Evolutionary conservation across 2,329 filamentous ascomycete species (phyloP), one percentile per base, ranked within the genome.

Genomic region (Curvularia sp.): DNA sequence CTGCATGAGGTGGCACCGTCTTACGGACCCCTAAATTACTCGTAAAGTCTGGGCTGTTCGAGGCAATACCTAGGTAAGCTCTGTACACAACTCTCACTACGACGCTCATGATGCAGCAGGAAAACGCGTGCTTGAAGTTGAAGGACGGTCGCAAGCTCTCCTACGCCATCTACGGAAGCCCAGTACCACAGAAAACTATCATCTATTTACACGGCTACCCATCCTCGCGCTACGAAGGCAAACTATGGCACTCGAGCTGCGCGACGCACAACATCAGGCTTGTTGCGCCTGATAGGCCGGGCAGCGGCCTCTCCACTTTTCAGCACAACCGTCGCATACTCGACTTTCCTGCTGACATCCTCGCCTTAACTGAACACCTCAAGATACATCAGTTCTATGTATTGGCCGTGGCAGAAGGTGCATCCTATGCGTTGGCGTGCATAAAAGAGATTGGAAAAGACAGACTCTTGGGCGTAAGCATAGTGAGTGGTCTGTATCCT

Each of bases 401-500:
- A 22, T 60, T 84, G 5, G 81, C 81, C 1, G 68, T 77, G 4
- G 82, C 79, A 0, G 82, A 81, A 7, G 82, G 83, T 20, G 79
- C 80, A 1, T 80, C 82, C 0, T 84, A 81, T 62, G 77, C 77
- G 1, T 66, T 84, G 10, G 82, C 81, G 22, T 84, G 81, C 61
- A 75, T 81, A 12, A 71, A 75, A 42, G 58, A 61, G 4, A 64
- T 83, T 15, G 74, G 79, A 7, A 64, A 57, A 26, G 63, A 66
- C 15, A 63, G 72, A 5, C 50, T 75, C 5, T 47, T 68, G 10
- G 70, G 67, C 13, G 72, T 55, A 7, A 66, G 63, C 1, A 58
- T 75, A 12, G 65, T 71, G 28, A 67, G 67, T 10, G 71, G 69
- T 0, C 48, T 72, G 20, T 74, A 71, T 49, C 69, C 73, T 2